These are phyloP conservation scores for Thelonectria rubi DNA, from an alignment of 2,329 filamentous ascomycete species.

Conservation along the genomic window DNA sequence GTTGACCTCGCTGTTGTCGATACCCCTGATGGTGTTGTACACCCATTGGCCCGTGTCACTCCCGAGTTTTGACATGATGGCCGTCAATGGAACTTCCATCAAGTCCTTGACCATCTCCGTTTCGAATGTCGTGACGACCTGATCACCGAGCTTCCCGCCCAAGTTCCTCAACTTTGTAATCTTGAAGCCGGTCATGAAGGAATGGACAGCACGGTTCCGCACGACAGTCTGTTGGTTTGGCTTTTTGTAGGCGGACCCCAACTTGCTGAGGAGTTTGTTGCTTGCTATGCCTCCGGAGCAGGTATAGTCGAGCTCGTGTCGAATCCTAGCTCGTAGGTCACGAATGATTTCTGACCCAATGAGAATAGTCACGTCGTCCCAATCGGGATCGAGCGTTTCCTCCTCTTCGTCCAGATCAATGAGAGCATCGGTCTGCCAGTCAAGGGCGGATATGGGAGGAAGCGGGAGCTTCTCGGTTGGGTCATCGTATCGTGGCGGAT, in stretches of 20 bases:
- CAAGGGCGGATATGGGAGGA: conserved; percentile 73
- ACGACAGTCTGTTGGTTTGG: conserved; percentile 96
- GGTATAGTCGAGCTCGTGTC: conserved; percentile 80
- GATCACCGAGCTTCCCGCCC: conserved; percentile 93
- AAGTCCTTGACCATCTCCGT: conserved; percentile 84
- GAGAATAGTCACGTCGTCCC: conserved; percentile 91
- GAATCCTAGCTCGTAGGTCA: conserved; percentile 74
- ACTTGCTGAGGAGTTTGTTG: conserved; percentile 96
- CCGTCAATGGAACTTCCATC: conserved; percentile 74
- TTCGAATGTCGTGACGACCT: conserved; percentile 80
- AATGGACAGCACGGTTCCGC: conserved; percentile 79
- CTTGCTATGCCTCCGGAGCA: conserved; percentile 88
- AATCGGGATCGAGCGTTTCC: conserved; percentile 87
- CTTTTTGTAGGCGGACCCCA: conserved; percentile 91
- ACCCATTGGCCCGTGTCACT: conserved; percentile 89
- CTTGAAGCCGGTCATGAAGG: conserved; percentile 86
- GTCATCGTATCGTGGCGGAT: conserved; percentile 77
- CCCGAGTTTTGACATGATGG: conserved; percentile 79
- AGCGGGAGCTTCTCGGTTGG: conserved; percentile 75
- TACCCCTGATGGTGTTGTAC: conserved; percentile 83
- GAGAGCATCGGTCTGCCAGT: conserved; percentile 86
- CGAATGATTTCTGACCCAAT: conserved; percentile 91
- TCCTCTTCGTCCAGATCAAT: conserved; percentile 79
- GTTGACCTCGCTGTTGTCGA: conserved; percentile 89
- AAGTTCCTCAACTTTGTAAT: conserved; percentile 95